phyloP scores from a whole-genome alignment of 2,329 filamentous ascomycete genomes.

The Delphinella strobiligena region DNA sequence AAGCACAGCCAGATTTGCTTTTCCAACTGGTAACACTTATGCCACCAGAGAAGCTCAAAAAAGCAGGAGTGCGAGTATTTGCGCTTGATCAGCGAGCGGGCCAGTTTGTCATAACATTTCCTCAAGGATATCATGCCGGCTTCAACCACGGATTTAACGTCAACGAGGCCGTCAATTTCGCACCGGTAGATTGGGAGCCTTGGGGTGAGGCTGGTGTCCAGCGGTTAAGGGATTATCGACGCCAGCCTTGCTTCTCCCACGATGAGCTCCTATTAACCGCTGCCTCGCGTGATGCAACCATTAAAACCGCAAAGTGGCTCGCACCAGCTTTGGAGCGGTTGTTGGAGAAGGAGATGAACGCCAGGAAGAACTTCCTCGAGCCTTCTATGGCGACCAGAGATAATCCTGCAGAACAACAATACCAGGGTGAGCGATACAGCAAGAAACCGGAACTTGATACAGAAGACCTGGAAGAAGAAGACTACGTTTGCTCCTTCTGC shows the following conservation, averaged over 20 bases:
- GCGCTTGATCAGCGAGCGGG: slow-evolving; percentile 93
- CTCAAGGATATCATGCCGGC: slow-evolving; percentile 91
- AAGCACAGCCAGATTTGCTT: slow-evolving; percentile 88
- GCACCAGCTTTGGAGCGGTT: slow-evolving; percentile 75
- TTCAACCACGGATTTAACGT: slow-evolving; percentile 99
- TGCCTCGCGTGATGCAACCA: slow-evolving; percentile 63
- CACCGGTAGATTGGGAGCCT: slow-evolving; percentile 88
- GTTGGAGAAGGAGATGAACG: slow-evolving; percentile 56
- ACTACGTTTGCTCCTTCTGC: slow-evolving; percentile 84
- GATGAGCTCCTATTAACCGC: slow-evolving; percentile 90
- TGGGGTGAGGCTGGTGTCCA: slow-evolving; percentile 79
- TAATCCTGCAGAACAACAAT: slow-evolving; percentile 19
- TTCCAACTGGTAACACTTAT: slow-evolving; percentile 96
- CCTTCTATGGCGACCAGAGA: slow-evolving; percentile 36
- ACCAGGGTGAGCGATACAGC: slow-evolving; percentile 25
- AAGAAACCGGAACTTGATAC: slow-evolving; percentile 42
- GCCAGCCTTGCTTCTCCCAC: slow-evolving; percentile 93
- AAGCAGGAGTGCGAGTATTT: slow-evolving; percentile 85
- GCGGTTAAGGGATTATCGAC: slow-evolving; percentile 71
- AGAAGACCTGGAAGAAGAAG: slow-evolving; percentile 65
- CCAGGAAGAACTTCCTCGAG: slow-evolving; percentile 56
- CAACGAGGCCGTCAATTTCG: slow-evolving; percentile 98
- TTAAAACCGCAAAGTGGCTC: slow-evolving; percentile 91
- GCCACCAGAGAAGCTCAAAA: slow-evolving; percentile 83
- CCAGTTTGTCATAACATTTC: slow-evolving; percentile 93